A percentile compares a stretch with the other conserved stretches of the same genome.
Conservation (phyloP, 208 protist species). For the Leishmania mexicana region DNA sequence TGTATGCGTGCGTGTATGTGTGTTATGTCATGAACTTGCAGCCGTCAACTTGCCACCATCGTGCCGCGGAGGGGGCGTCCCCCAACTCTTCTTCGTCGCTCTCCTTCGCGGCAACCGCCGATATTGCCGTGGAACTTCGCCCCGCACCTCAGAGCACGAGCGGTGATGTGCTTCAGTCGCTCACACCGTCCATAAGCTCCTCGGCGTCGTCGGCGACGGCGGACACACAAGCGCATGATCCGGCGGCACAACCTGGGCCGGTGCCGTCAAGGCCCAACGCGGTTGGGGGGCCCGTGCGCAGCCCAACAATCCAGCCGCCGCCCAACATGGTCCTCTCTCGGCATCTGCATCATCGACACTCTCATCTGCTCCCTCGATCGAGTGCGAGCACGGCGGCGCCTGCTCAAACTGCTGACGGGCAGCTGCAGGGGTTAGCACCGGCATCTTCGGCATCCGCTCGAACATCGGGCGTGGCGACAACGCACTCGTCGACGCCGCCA, state of each 20-base stretch:
- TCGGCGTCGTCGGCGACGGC: not conserved
- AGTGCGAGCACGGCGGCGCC: not conserved
- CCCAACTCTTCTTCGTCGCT: not conserved
- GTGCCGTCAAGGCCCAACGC: not conserved
- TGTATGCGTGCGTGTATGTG: not conserved
- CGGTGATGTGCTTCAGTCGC: not conserved
- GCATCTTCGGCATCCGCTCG: not conserved
- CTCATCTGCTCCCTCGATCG: not conserved
- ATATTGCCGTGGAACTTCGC: not conserved
- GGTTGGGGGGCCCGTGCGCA: constrained; percentile 7
- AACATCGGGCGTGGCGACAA: not conserved
- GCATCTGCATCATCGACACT: not conserved
- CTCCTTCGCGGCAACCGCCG: not conserved
- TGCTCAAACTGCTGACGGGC: too few relatives aligned
- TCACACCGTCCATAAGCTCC: not conserved
- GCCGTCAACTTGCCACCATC: not conserved
- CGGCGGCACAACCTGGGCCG: not conserved
- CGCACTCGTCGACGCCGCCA: constrained; percentile 9
- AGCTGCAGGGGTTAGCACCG: not conserved
- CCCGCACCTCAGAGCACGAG: not conserved
- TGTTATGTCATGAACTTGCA: not conserved
- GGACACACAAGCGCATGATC: not conserved
- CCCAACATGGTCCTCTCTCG: not conserved
- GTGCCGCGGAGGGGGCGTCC: not conserved
- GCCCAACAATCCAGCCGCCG: constrained; percentile 14